A percentile compares a stretch with the other conserved stretches of the same genome.
phyloP scores from a whole-genome alignment of 257 asterid genomes.

The Plectranthus barbatus region DNA sequence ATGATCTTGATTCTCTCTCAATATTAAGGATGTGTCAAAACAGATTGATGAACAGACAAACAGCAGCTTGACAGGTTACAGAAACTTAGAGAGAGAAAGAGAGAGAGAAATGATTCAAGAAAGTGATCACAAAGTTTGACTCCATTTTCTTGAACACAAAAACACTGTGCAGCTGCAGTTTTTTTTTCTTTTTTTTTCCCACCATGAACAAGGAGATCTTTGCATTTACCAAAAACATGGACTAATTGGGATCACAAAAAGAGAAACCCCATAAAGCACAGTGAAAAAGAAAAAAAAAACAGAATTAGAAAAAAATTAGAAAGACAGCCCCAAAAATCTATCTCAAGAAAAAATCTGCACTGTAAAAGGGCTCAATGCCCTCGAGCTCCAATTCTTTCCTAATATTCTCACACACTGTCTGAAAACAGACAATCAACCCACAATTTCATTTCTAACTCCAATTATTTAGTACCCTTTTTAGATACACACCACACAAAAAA shows the following conservation, averaged over 20 bases:
- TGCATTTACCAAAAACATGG: conserved; percentile 22
- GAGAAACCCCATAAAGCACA: conserved; percentile 25
- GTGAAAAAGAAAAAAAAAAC: conserved; percentile 20
- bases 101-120: not conserved
- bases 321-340: conserved; percentile 31
- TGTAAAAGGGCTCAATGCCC: conserved; percentile 17
- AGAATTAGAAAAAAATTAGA: conserved; percentile 19
- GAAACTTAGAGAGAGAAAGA: conserved; percentile 4
- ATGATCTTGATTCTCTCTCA: not conserved
- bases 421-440: conserved; percentile 7
- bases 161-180: conserved; percentile 10
- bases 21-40: conserved; percentile 8
- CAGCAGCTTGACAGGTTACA: conserved; percentile 38
- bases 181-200: not conserved
- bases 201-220: conserved; percentile 36
- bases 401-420: conserved; percentile 14
- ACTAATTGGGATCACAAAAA: conserved; percentile 37
- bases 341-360: conserved; percentile 25
- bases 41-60: conserved; percentile 20
- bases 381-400: conserved; percentile 18
- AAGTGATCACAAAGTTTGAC: not conserved
- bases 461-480: conserved; percentile 14
- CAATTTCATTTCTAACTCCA: not conserved
- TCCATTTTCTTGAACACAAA: conserved; percentile 27
- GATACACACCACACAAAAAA: not conserved